Evolutionary conservation across 768 basidiomycete genomes (phyloP), one percentile per base, ranked within the genome.

Genomic region (Hebeloma cylindrosporum): DNA sequence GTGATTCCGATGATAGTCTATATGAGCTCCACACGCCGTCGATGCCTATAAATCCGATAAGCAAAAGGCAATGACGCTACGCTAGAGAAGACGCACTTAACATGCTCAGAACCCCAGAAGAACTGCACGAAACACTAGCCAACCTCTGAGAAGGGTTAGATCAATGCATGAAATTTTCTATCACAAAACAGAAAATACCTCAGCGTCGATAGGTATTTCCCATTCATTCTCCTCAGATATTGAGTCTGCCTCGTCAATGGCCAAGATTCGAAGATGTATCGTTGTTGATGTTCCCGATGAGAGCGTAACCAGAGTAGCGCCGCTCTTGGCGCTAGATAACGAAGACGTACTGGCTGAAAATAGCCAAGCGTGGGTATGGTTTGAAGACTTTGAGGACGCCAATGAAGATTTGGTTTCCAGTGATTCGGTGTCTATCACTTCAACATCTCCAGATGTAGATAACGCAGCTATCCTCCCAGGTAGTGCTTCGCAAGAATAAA

Each of bases 101-200:
- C 23, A 80, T 56, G 47, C 69, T 77, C 32, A 82, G 45, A 52
- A 66, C 63, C 14, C 81, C 82, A 4, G 73, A 70, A 0, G 63
- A 28, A 49, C 77, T 80, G 35, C 67, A 76, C 5, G 78, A 71
- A 1, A 68, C 52, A 32, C 62, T 59, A 7, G 58, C 53, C 17
- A 77, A 64, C 45, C 68, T 52, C 75, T 77, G 34, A 3, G 22
- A 37, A 20, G 28, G 4, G 14, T 29, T n/a, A 48, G 42, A 59
- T 45, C 45, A 35, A 27, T 31, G 23, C 18, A 31, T 21, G 16
- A 25, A 23, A 20, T 28, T 39, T 28, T 10, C 47, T 17, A 35
- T 46, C 6, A 9, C 4, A 38, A 34, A 41, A 7, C n/a, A 26
- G 41, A 16, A 37, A 58, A 43, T 51, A 70, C 69, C 45, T 70